phyloP scores from a whole-genome alignment of 495 filamentous ascomycete species.

The Hypoxylon intermedium region DNA sequence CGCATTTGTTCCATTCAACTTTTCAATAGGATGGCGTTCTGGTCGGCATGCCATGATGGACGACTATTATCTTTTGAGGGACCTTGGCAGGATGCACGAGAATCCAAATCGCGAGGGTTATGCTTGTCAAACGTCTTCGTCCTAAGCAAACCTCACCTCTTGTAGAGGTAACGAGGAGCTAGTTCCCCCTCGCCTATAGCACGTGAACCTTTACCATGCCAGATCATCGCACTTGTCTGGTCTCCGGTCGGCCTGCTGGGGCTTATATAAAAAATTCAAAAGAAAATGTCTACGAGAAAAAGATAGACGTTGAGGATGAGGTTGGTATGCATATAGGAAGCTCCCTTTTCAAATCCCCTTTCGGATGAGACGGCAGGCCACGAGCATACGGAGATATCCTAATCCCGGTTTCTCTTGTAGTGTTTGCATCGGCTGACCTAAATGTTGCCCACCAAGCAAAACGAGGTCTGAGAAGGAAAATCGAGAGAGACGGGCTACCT shows the following conservation, averaged over 20 bases:
- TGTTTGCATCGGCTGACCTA: slow-evolving; percentile 27
- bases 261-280: slow-evolving; percentile 29
- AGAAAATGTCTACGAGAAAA: slow-evolving; percentile 11
- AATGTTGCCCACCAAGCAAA: not conserved
- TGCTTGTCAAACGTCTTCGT: not conserved
- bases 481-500: slow-evolving; percentile 1
- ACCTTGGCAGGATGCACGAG: slow-evolving; percentile 4
- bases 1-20: slow-evolving; percentile 28
- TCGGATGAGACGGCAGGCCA: slow-evolving; percentile 11
- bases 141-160: not conserved
- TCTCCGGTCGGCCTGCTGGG: not conserved
- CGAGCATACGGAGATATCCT: slow-evolving; percentile 22
- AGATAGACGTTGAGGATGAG: slow-evolving; percentile 24
- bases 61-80: slow-evolving; percentile 7
- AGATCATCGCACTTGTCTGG: not conserved
- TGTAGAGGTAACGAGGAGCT: not conserved
- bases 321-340: slow-evolving; percentile 5
- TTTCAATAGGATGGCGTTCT: slow-evolving; percentile 36
- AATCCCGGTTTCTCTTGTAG: slow-evolving; percentile 22
- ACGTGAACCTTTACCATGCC: not conserved
- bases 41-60: slow-evolving; percentile 37
- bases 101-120: slow-evolving; percentile 8
- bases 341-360: slow-evolving; percentile 10
- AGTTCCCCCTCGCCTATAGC: not conserved
- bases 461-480: not conserved